Percentiles rank a stretch among this genome's conserved stretches.
These are phyloP conservation scores for Bruguiera parviflora DNA, from an alignment of 345 rosid species.

Conservation along the genomic window DNA sequence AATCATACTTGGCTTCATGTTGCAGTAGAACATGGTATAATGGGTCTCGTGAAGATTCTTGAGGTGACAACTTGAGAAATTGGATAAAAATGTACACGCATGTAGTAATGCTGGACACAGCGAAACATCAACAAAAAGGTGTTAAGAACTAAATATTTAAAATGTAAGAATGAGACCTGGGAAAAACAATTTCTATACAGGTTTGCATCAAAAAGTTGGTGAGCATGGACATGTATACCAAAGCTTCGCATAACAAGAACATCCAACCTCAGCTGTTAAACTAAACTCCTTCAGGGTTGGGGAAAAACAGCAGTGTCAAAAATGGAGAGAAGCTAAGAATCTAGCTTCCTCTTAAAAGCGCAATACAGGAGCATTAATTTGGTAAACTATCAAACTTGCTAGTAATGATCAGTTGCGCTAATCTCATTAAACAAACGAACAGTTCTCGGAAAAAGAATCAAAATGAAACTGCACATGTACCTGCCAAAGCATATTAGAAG, in stretches of 20 bases:
- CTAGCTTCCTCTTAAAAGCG: too few relatives aligned
- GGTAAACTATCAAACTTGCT: neutral
- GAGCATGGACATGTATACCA: too few relatives aligned
- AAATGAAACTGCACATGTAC: conserved; percentile 19
- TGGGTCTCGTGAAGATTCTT: conserved; percentile 63
- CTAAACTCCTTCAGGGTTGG: too few relatives aligned
- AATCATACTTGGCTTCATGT: conserved; percentile 48
- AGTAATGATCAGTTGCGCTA: neutral
- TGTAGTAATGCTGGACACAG: conserved; percentile 45
- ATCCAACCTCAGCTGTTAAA: too few relatives aligned
- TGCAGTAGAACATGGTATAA: conserved; percentile 59
- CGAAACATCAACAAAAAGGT: neutral
- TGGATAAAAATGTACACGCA: conserved; percentile 64
- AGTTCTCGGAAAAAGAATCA: neutral
- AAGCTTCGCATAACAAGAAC: too few relatives aligned
- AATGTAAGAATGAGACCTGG: neutral
- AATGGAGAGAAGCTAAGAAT: too few relatives aligned
- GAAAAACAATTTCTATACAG: neutral
- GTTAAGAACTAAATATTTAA: neutral
- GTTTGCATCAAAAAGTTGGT: too few relatives aligned
- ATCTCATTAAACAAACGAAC: neutral
- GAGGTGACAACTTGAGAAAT: conserved; percentile 59
- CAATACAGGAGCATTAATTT: neutral
- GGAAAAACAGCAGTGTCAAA: too few relatives aligned
- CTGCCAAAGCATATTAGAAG: conserved; percentile 70